Evolutionary conservation across 1,139 yeast species (phyloP).

Genomic region (Meyerozyma elateridarum): DNA sequence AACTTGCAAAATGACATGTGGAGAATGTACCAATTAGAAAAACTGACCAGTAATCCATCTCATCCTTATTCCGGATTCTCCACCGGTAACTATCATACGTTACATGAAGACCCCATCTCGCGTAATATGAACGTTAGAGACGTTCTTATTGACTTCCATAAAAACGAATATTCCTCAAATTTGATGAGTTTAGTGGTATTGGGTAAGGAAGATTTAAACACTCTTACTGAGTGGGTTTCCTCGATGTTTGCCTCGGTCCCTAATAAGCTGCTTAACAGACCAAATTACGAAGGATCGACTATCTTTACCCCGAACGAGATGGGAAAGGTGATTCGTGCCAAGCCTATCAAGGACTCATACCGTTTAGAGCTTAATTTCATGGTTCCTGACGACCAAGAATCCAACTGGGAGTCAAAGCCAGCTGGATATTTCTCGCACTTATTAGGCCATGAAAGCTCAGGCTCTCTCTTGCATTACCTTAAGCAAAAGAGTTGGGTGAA

Average conservation of each 20-base stretch:
- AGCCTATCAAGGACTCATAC: conserved; percentile 79
- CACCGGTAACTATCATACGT: conserved; percentile 64
- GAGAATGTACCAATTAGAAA: conserved; percentile 84
- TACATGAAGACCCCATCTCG: conserved; percentile 50
- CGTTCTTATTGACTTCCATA: conserved; percentile 57
- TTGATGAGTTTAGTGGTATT: conserved; percentile 82
- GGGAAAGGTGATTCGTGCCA: conserved; percentile 55
- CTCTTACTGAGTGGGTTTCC: conserved; percentile 64
- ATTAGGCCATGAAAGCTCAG: conserved; percentile 88
- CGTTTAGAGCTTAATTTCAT: conserved; percentile 63
- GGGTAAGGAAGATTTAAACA: conserved; percentile 76
- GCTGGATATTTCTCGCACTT: conserved; percentile 70
- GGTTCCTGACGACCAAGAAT: conserved; percentile 67
- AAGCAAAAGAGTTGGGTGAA: conserved; percentile 78
- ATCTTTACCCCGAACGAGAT: conserved; percentile 42
- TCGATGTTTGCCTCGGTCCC: conserved; percentile 63
- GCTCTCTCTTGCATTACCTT: conserved; percentile 67
- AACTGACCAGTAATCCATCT: conserved; percentile 59
- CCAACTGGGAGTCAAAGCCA: conserved; percentile 65
- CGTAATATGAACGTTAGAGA: conserved; percentile 58
- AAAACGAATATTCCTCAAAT: conserved; percentile 64
- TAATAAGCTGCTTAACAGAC: conserved; percentile 49
- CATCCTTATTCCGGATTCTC: conserved; percentile 78
- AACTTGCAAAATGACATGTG: conserved; percentile 85
- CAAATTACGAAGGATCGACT: conserved; percentile 37